Base-by-base conservation (phyloP, 2,329 filamentous ascomycete genomes). In the Trichoderma sp. region DNA sequence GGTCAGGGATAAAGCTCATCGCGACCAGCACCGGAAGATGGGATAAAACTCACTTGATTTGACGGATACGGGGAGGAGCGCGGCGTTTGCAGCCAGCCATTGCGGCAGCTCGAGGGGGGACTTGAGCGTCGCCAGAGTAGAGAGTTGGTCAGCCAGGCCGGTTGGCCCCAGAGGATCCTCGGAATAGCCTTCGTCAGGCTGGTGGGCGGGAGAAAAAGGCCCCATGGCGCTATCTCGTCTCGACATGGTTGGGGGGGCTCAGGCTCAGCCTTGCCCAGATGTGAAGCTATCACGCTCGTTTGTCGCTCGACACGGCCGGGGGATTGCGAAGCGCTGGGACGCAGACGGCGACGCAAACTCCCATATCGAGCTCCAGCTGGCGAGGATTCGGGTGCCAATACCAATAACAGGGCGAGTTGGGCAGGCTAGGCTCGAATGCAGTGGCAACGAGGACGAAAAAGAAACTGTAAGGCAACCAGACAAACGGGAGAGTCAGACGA, bases 181-280 rank as follows among this genome's bases (percentile, higher is more conserved):
- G 6, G 93, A 95, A 80, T 96, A 97, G 77, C 94, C 94, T 83
- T 97, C 94, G 83, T 97, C 93, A 72, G 94, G 87, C 80, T 90
- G 85, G 72, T 73, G 70, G 57, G 70, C 72, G 30, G 72, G 72
- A 56, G 72, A 68, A 47, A 73, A 72, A 18, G 72, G 69, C n/a
- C 62, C 62, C 56, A 72, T 69, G 63, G 70, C 26, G 28, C 73
- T 74, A 64, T 79, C 76, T 64, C 76, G 74, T 71, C 77, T 78
- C 43, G 78, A 76, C 78, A 80, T 80, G 73, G 65, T 71, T 71
- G 66, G 18, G 24, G 71, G 18, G 24, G 15, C 21, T 61, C 66
- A 70, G 66, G 32, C 32, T 61, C 66, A 70, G 66, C 57, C 65
- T 68, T 14, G 65, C 71, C 34, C 56, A 53, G 60, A 60, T 36